Conservation (phyloP, 768 basidiomycete species). For the Lentinula edodes region DNA sequence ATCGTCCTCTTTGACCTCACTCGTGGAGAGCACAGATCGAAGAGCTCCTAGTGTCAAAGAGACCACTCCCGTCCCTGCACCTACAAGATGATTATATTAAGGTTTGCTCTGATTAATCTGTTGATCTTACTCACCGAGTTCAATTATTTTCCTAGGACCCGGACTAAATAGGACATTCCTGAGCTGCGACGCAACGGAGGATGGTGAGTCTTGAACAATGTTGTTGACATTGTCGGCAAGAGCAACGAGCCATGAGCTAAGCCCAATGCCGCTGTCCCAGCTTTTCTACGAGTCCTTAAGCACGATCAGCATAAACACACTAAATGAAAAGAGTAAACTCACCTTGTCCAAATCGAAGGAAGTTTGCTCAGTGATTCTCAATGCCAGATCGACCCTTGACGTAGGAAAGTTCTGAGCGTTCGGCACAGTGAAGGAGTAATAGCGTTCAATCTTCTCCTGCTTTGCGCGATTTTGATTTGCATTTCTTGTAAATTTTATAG, state of each 20-base stretch:
- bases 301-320: conserved; percentile 14
- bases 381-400: conserved; percentile 1
- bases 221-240: conserved; percentile 8
- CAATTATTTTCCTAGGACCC: conserved; percentile 44
- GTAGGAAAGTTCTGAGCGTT: conserved; percentile 15
- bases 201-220: neutral
- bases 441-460: conserved; percentile 63
- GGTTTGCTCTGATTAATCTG: neutral
- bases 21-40: conserved; percentile 27
- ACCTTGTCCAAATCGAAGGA: conserved; percentile 95
- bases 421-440: conserved; percentile 35
- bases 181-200: conserved; percentile 8
- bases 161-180: conserved; percentile 34
- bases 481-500: conserved; percentile 38
- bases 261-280: conserved; percentile 90
- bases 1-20: conserved; percentile 11
- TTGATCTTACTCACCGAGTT: conserved; percentile 50
- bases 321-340: conserved; percentile 1
- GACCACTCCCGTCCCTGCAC: conserved; percentile 83
- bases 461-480: conserved; percentile 17
- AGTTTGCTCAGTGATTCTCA: conserved; percentile 72
- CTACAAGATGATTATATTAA: conserved; percentile 27
- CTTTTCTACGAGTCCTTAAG: conserved; percentile 67
- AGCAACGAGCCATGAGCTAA: conserved; percentile 70
- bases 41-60: conserved; percentile 60